phyloP scores from a whole-genome alignment of 1,284 basidiomycete species.

The Cryptococcus sp. region DNA sequence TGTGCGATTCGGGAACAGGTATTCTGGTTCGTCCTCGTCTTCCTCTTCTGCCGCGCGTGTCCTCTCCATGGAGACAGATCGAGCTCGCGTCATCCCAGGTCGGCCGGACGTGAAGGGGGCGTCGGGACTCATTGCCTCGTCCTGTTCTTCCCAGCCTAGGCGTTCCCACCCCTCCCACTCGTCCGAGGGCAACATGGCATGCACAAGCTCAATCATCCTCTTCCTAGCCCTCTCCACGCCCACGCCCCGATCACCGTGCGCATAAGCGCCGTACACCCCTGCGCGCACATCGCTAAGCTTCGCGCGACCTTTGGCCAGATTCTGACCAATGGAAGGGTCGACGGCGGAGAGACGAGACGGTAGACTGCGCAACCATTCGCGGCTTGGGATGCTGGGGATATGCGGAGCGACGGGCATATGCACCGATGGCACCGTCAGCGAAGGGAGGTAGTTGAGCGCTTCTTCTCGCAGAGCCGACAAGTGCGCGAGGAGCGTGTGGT shows the following conservation, averaged over 20 bases:
- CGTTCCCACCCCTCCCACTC: conserved; percentile 54
- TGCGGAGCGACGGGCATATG: conserved; percentile 9
- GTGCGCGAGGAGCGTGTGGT: conserved; percentile 34
- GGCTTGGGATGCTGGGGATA: conserved; percentile 26
- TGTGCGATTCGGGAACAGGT: conserved; percentile 55
- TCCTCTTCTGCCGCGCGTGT: conserved; percentile 19
- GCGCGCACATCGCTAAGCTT: neutral
- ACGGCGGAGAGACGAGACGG: conserved; percentile 37
- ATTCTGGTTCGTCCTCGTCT: conserved; percentile 50
- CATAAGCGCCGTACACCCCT: neutral
- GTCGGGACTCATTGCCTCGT: conserved; percentile 22
- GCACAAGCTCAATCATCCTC: conserved; percentile 45
- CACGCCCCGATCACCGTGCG: neutral
- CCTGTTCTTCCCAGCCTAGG: conserved; percentile 51
- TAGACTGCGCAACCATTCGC: conserved; percentile 42
- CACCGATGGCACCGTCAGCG: conserved; percentile 13
- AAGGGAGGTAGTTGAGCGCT: conserved; percentile 40
- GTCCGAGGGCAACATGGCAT: conserved; percentile 48
- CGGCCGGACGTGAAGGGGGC: conserved; percentile 29
- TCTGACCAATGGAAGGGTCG: conserved; percentile 26
- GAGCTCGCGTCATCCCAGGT: neutral
- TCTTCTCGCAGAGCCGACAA: conserved; percentile 47
- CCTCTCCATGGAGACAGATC: conserved; percentile 10
- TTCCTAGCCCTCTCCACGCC: conserved; percentile 36
- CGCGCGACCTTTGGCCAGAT: conserved; percentile 2